Conservation (phyloP, 305 asterid genomes). For the Solanum hybrid region DNA sequence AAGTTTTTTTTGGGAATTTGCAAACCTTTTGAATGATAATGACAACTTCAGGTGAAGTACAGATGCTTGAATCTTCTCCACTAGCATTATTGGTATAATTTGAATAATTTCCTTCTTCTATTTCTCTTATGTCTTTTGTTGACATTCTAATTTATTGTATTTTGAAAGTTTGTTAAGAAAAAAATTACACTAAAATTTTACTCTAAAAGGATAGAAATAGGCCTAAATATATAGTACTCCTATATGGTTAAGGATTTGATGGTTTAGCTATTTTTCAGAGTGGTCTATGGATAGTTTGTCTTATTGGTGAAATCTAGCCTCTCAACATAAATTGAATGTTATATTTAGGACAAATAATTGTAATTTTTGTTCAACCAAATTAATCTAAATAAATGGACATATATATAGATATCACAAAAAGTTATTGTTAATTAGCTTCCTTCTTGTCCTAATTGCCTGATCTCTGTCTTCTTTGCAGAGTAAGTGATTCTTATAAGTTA, state of each 20-base stretch:
- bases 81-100: neutral
- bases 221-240: neutral
- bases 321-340: neutral
- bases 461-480: too few species aligned
- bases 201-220: neutral
- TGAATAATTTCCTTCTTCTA: slow-evolving; percentile 10
- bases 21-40: slow-evolving; percentile 34
- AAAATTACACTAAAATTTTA: neutral
- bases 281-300: too few species aligned
- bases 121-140: neutral
- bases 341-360: neutral
- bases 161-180: neutral
- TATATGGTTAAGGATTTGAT: too few species aligned
- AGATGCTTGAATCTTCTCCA: neutral
- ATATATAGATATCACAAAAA: neutral
- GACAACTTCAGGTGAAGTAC: slow-evolving; percentile 9
- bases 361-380: neutral
- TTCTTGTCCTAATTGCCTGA: neutral
- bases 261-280: too few species aligned
- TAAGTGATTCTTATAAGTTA: neutral
- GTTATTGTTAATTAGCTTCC: neutral
- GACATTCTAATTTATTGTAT: neutral
- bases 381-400: neutral
- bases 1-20: neutral
- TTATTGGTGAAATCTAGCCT: neutral